phyloP scores from a whole-genome alignment of 805 yeast species.

The Metschnikowia reukaufii region DNA sequence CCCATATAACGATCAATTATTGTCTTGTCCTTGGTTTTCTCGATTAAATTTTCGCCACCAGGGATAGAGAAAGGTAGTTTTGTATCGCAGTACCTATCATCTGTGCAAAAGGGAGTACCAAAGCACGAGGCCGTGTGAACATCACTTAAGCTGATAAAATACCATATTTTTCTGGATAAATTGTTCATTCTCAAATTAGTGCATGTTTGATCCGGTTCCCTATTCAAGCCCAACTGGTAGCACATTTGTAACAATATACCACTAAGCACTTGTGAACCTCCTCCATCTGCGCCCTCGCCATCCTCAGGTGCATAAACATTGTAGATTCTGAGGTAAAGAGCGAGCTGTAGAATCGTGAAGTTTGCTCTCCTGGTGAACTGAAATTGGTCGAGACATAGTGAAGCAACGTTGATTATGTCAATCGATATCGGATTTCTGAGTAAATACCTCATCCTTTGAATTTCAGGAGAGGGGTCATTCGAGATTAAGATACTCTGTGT shows the following conservation, averaged over 20 bases:
- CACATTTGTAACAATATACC: slow-evolving; percentile 57
- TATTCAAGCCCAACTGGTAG: slow-evolving; percentile 61
- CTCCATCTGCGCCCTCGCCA: slow-evolving; percentile 44
- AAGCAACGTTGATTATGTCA: slow-evolving; percentile 49
- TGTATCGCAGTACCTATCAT: slow-evolving; percentile 15
- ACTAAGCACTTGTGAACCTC: slow-evolving; percentile 30
- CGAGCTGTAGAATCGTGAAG: slow-evolving; percentile 33
- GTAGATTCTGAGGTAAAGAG: slow-evolving; percentile 30
- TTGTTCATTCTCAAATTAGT: slow-evolving; percentile 21
- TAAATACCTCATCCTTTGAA: slow-evolving; percentile 37
- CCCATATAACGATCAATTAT: slow-evolving; percentile 13
- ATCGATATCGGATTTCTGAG: slow-evolving; percentile 47
- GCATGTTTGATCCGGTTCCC: slow-evolving; percentile 53
- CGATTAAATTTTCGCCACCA: slow-evolving; percentile 19
- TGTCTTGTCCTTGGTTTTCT: slow-evolving; percentile 12
- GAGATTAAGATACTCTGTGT: slow-evolving; percentile 29
- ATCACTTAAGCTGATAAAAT: slow-evolving; percentile 17
- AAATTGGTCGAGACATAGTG: slow-evolving; percentile 56
- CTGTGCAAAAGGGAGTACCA: slow-evolving; percentile 17
- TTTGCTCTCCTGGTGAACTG: slow-evolving; percentile 41
- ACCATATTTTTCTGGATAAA: slow-evolving; percentile 29
- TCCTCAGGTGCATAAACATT: slow-evolving; percentile 41
- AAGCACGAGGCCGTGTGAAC: slow-evolving; percentile 14
- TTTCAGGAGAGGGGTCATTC: slow-evolving; percentile 23
- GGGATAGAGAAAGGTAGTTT: slow-evolving; percentile 15